Percentiles rank a stretch among this genome's conserved stretches.
Evolutionary conservation across 202 grass and related monocot species (phyloP).

Genomic region (Eragrostis tef): DNA sequence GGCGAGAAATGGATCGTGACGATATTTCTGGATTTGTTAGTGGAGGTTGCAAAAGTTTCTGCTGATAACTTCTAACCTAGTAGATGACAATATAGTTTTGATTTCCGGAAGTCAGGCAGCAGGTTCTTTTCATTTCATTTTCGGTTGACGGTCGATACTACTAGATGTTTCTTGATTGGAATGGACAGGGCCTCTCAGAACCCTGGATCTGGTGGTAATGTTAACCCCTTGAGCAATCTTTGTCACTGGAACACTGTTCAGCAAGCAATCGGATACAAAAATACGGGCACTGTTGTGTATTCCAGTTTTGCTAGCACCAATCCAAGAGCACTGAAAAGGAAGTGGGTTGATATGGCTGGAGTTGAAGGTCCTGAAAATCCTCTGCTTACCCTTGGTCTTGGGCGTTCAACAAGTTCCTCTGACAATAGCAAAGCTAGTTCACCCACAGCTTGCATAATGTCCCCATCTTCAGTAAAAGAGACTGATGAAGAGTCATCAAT

Average conservation of each 20-base stretch:
- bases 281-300: slow-evolving; percentile 28
- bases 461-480: slow-evolving; percentile 58
- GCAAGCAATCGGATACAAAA: slow-evolving; percentile 35
- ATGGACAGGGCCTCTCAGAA: slow-evolving; percentile 55
- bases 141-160: slow-evolving; percentile 1
- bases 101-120: slow-evolving; percentile 55
- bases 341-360: slow-evolving; percentile 50
- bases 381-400: slow-evolving; percentile 50
- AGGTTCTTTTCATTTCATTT: slow-evolving; percentile 43
- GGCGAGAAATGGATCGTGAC: slow-evolving; percentile 63
- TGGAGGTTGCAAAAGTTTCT: slow-evolving; percentile 54
- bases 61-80: slow-evolving; percentile 48
- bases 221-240: slow-evolving; percentile 32
- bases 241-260: slow-evolving; percentile 41
- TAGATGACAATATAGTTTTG: slow-evolving; percentile 47
- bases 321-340: slow-evolving; percentile 50
- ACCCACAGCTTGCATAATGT: slow-evolving; percentile 49
- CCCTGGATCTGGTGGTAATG: slow-evolving; percentile 37
- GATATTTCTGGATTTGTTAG: slow-evolving; percentile 72
- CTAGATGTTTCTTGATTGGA: slow-evolving; percentile 45
- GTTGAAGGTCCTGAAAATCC: slow-evolving; percentile 42
- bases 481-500: slow-evolving; percentile 61
- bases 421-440: slow-evolving; percentile 66
- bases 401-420: slow-evolving; percentile 59
- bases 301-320: slow-evolving; percentile 41